phyloP scores from a whole-genome alignment of 2,329 filamentous ascomycete species.

The Aspergillus flavus region DNA sequence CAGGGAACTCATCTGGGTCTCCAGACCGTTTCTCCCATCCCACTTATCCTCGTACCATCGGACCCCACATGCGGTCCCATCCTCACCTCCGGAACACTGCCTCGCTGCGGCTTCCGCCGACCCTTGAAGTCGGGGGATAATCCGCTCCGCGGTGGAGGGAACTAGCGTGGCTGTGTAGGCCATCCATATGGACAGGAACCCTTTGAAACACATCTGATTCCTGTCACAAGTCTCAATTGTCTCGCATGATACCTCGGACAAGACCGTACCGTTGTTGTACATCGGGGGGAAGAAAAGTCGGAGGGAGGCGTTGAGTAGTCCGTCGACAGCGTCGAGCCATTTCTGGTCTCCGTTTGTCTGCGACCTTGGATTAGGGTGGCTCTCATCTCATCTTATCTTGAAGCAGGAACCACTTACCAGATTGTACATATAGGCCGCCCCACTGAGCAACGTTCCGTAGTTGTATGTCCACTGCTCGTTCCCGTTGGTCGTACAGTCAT shows the following conservation, averaged over 20 bases:
- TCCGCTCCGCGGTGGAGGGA: conserved; percentile 52
- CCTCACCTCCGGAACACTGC: conserved; percentile 52
- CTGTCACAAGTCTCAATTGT: conserved; percentile 53
- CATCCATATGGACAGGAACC: conserved; percentile 61
- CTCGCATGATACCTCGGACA: conserved; percentile 63
- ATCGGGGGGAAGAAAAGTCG: conserved; percentile 54
- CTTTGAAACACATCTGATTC: conserved; percentile 65
- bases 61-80: conserved; percentile 34
- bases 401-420: conserved; percentile 33
- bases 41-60: conserved; percentile 35
- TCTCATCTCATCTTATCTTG: too few relatives aligned
- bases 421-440: conserved; percentile 58
- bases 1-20: conserved; percentile 35
- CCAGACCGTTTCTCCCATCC: conserved; percentile 31
- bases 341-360: conserved; percentile 35
- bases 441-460: conserved; percentile 54
- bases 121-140: conserved; percentile 53
- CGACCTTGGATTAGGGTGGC: neutral
- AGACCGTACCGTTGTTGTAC: conserved; percentile 40
- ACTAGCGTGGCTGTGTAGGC: conserved; percentile 58
- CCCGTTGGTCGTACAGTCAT: conserved; percentile 53
- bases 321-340: conserved; percentile 56
- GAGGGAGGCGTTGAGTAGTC: conserved; percentile 59
- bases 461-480: conserved; percentile 59
- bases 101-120: conserved; percentile 56